Conservation (phyloP, 2,329 filamentous ascomycete species). For the Sphaerulina vaccinii region DNA sequence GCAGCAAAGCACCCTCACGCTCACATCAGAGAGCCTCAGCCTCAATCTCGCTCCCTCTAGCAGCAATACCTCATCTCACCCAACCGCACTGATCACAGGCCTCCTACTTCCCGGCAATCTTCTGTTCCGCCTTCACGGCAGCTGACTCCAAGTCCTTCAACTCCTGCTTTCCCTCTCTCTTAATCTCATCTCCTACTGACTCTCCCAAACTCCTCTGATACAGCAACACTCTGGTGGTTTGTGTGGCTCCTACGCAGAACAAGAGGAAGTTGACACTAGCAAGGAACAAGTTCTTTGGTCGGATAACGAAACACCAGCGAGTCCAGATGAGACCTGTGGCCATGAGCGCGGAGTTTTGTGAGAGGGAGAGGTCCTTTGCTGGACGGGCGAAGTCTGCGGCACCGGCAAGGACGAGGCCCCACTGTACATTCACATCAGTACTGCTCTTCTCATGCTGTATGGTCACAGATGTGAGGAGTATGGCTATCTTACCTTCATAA, state of each 20-base stretch:
- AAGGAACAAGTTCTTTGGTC: constrained; percentile 85
- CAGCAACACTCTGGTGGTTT: constrained; percentile 72
- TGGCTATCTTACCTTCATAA: constrained; percentile 69
- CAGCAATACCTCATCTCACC: too few species aligned
- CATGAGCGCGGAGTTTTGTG: constrained; percentile 86
- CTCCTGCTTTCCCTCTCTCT: constrained; percentile 38
- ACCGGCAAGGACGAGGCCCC: constrained; percentile 88
- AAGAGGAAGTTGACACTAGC: constrained; percentile 99
- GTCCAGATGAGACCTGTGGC: constrained; percentile 96
- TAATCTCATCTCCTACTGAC: constrained; percentile 45
- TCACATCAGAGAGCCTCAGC: too few species aligned
- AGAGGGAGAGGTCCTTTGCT: constrained; percentile 86
- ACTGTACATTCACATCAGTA: constrained; percentile 53
- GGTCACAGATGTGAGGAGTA: not conserved
- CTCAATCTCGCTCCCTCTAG: not conserved
- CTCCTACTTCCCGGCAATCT: constrained; percentile 27
- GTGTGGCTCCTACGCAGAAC: constrained; percentile 78
- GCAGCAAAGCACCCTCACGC: too few species aligned
- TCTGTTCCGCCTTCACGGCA: constrained; percentile 41
- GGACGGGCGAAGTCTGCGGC: constrained; percentile 89
- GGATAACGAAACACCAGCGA: constrained; percentile 97
- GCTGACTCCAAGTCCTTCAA: constrained; percentile 36
- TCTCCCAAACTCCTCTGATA: constrained; percentile 64
- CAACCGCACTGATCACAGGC: too few species aligned
- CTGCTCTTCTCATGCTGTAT: not conserved